phyloP scores from a whole-genome alignment of 495 filamentous ascomycete genomes.

The Diplogelasinospora grovesii region DNA sequence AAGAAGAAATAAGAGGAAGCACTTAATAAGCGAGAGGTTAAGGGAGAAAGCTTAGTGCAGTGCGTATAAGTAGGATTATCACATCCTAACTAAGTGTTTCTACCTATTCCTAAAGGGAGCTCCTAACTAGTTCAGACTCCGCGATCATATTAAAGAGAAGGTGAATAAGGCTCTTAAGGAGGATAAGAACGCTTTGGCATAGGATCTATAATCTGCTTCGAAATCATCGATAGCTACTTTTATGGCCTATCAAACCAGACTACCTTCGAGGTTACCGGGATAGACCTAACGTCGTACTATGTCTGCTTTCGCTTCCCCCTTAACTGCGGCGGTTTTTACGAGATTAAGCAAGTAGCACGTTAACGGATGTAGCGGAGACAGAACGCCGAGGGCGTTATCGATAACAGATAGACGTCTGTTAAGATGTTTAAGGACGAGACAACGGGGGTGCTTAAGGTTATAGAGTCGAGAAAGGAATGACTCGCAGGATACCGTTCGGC shows the following conservation, averaged over 20 bases:
- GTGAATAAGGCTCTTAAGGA: no score
- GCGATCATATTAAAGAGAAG: no score
- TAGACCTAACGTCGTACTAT: conserved; percentile 67
- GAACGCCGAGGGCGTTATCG: conserved; percentile 67
- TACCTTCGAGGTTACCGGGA: conserved; percentile 55
- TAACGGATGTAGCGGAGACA: conserved; percentile 57
- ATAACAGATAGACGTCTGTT: conserved; percentile 69
- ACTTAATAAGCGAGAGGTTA: no score
- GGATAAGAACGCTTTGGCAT: no score
- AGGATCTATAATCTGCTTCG: conserved; percentile 63
- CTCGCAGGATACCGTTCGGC: conserved; percentile 51
- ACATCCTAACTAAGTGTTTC: no score
- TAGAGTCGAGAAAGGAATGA: conserved; percentile 72
- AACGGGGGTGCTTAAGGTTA: conserved; percentile 52
- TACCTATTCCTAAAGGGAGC: no score
- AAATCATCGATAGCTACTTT: conserved; percentile 60
- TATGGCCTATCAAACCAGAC: conserved; percentile 66
- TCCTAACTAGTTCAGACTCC: no score
- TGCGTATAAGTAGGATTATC: no score
- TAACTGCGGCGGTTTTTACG: conserved; percentile 23
- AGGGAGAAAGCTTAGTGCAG: no score
- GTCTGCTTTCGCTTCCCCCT: conserved; percentile 57
- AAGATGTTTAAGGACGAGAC: conserved; percentile 57
- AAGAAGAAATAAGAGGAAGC: no score
- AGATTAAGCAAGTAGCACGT: conserved; percentile 27